Conservation (phyloP, 1,284 basidiomycete genomes). For the Sanghuangporus sanghuang region DNA sequence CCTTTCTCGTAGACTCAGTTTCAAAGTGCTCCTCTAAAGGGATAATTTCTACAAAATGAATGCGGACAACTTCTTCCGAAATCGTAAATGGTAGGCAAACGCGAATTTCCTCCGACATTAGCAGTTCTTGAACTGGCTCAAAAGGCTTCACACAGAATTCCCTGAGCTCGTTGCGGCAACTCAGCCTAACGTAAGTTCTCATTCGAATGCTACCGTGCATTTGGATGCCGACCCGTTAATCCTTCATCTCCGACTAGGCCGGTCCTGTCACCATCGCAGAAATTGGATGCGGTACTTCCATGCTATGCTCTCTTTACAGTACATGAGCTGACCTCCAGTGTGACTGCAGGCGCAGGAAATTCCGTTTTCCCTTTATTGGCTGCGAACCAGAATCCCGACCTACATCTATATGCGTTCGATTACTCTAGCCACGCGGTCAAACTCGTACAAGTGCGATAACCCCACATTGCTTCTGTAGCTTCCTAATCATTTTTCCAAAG, state of each 20-base stretch:
- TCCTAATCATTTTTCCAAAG: neutral
- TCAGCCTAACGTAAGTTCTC: constrained; percentile 50
- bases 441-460: constrained; percentile 68
- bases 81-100: constrained; percentile 71
- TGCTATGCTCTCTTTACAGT: neutral
- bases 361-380: constrained; percentile 87
- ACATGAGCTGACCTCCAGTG: neutral
- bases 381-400: constrained; percentile 76
- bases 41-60: constrained; percentile 88
- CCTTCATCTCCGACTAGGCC: constrained; percentile 43
- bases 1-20: neutral
- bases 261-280: constrained; percentile 75
- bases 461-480: neutral
- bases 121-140: neutral
- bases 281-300: constrained; percentile 72
- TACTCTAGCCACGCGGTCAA: constrained; percentile 88
- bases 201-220: neutral
- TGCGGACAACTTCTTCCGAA: constrained; percentile 83
- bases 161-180: constrained; percentile 75
- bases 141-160: constrained; percentile 87
- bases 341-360: constrained; percentile 76
- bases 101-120: neutral
- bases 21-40: constrained; percentile 40
- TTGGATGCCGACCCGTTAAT: neutral
- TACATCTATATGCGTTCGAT: constrained; percentile 80